Percentiles rank a stretch among this genome's conserved stretches.
phyloP scores from a whole-genome alignment of 345 rosid genomes.

The Hirschfeldia incana region DNA sequence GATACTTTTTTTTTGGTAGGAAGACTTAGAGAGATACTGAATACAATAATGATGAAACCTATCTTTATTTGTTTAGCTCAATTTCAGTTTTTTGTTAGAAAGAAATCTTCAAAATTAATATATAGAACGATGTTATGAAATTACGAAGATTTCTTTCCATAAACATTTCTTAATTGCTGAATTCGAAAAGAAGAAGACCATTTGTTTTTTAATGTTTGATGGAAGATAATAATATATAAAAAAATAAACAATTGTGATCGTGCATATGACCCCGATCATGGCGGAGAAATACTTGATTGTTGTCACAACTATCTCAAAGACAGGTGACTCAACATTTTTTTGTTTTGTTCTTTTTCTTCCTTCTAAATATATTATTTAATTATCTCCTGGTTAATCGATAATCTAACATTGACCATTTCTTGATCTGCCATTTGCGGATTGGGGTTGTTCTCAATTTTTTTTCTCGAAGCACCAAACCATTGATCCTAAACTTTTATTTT shows the following conservation, averaged over 20 bases:
- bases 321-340: slow-evolving; percentile 38
- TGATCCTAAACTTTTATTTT: slow-evolving; percentile 12
- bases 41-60: neutral
- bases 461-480: neutral
- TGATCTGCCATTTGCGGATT: slow-evolving; percentile 16
- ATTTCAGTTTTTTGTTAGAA: neutral
- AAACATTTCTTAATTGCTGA: slow-evolving; percentile 3
- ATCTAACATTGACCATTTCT: slow-evolving; percentile 46
- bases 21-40: neutral
- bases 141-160: neutral
- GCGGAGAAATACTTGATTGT: slow-evolving; percentile 41
- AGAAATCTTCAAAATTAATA: neutral
- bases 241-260: neutral
- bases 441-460: neutral
- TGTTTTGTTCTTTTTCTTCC: neutral
- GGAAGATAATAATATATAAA: neutral
- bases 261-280: slow-evolving; percentile 38
- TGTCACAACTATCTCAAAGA: slow-evolving; percentile 46
- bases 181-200: neutral
- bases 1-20: no score
- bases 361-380: slow-evolving; percentile 19
- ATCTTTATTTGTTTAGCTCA: neutral
- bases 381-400: slow-evolving; percentile 34
- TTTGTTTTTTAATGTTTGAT: neutral
- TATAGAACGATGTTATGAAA: neutral